Evolutionary conservation across 176 grass and related monocot genomes (phyloP), one percentile per base, ranked within the genome.

Genomic region (Poa pratensis): DNA sequence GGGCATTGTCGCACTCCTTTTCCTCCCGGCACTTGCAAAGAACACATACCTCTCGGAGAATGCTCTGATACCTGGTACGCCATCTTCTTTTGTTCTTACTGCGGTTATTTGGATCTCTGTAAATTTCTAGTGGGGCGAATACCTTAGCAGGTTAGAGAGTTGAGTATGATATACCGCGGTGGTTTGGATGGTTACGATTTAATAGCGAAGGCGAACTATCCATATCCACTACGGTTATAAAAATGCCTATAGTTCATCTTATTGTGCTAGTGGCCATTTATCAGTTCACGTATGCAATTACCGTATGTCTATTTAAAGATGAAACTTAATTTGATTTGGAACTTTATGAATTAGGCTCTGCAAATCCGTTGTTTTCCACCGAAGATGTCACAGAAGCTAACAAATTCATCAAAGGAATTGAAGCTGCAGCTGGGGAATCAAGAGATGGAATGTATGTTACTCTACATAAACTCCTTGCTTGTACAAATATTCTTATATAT

Each of bases 11-110:
- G 81, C 88, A 1, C 89, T 97, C 43, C 62, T 94, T 35, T 67
- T 97, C 28, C 86, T 97, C 60, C 95, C 95, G 17, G 67, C 89
- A 42, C 88, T 98, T 82, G 89, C 95, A 19, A 98, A 98, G 86
- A 93, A 92, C 87, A 98, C 95, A 3, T 98, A 98, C 83, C 82
- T 98, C 46, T 98, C 95, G 5, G 95, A 98, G 87, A 98, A 98
- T 69, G 95, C 95, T 73, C 89, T 98, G 55, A 94, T 98, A 87
- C 95, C 95, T 75, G 95, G 95, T 98, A 83, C 61, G 16, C 34
- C 10, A 39, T 27, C 40, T 67, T 22, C 24, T 67, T 35, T 39
- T 23, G 35, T 16, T 16, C 46, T 78, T 24, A 35, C 51, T 43
- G 52, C 7, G 0, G 3, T 10, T 50, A 27, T 74, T 28, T 75